phyloP scores from a whole-genome alignment of 495 filamentous ascomycete genomes.

The Hypomontagnella monticulosa region DNA sequence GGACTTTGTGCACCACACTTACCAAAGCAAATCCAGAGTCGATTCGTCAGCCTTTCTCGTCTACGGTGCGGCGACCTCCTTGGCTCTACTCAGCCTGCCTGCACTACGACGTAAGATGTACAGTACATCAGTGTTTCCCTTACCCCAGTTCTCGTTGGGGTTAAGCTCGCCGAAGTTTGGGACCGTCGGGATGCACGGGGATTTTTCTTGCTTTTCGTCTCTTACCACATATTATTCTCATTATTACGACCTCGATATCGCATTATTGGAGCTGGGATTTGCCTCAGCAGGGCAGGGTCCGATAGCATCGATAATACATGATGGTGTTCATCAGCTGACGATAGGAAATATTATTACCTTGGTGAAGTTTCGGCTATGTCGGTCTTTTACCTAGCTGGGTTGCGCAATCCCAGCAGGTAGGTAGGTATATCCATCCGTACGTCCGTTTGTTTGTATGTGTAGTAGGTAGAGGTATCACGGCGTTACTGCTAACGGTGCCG shows the following conservation, averaged over 20 bases:
- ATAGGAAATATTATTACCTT: constrained; percentile 25
- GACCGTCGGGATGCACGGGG: constrained; percentile 28
- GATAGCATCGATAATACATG: constrained; percentile 26
- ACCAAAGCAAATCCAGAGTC: constrained; percentile 5
- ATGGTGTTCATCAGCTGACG: constrained; percentile 41
- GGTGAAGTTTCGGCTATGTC: constrained; percentile 26
- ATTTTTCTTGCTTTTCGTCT: constrained; percentile 12
- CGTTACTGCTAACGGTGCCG: constrained; percentile 32
- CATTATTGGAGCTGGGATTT: constrained; percentile 25
- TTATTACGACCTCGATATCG: constrained; percentile 15
- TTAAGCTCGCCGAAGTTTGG: constrained; percentile 15
- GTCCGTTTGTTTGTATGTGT: constrained; percentile 19
- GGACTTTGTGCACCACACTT: constrained; percentile 2
- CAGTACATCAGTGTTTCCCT: constrained; percentile 26
- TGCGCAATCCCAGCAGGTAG: constrained; percentile 22
- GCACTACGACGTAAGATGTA: constrained; percentile 30
- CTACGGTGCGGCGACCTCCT: constrained; percentile 21
- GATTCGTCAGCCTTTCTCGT: constrained; percentile 40
- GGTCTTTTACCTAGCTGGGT: constrained; percentile 21
- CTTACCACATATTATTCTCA: constrained; percentile 15
- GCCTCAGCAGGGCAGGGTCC: constrained; percentile 22
- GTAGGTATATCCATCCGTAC: constrained; percentile 22
- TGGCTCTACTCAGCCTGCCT: constrained; percentile 35
- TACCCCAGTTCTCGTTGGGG: constrained; percentile 14
- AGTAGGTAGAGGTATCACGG: constrained; percentile 29